These are phyloP conservation scores for Boechera stricta DNA, from an alignment of 345 rosid species.

Conservation along the genomic window DNA sequence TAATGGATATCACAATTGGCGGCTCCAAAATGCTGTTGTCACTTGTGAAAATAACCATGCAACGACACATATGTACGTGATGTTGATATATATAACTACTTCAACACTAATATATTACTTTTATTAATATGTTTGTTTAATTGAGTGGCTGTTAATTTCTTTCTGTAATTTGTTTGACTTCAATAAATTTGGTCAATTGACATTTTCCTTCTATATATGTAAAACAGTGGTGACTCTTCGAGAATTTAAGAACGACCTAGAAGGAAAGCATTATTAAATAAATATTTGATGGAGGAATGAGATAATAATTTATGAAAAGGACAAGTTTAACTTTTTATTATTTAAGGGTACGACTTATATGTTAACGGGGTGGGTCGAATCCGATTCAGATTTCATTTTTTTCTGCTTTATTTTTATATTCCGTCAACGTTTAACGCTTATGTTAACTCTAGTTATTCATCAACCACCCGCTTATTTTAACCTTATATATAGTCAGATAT, in stretches of 20 bases:
- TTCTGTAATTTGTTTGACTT: conserved; percentile 30
- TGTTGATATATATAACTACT: conserved; percentile 37
- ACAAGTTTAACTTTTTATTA: conserved; percentile 43
- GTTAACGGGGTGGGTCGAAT: conserved; percentile 52
- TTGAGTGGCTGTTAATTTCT: conserved; percentile 29
- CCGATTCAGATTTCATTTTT: conserved; percentile 46
- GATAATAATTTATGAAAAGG: conserved; percentile 39
- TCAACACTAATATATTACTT: conserved; percentile 14
- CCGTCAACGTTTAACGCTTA: conserved; percentile 47
- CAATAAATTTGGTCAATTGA: conserved; percentile 8
- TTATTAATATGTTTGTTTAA: conserved; percentile 12
- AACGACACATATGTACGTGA: conserved; percentile 42
- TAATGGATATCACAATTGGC: conserved; percentile 37
- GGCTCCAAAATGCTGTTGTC: conserved; percentile 38
- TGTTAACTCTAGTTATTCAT: conserved; percentile 35
- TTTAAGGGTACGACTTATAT: conserved; percentile 49
- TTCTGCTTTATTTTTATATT: conserved; percentile 36
- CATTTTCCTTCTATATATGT: neutral
- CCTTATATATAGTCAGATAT: conserved; percentile 30
- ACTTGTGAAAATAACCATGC: conserved; percentile 46
- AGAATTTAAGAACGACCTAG: conserved; percentile 39
- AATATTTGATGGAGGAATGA: conserved; percentile 31
- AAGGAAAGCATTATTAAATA: conserved; percentile 35
- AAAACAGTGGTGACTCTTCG: conserved; percentile 37
- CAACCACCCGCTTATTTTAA: conserved; percentile 31